These are phyloP conservation scores for Thymus mandschuricus DNA, from an alignment of 257 asterid genomes.

Conservation along the genomic window DNA sequence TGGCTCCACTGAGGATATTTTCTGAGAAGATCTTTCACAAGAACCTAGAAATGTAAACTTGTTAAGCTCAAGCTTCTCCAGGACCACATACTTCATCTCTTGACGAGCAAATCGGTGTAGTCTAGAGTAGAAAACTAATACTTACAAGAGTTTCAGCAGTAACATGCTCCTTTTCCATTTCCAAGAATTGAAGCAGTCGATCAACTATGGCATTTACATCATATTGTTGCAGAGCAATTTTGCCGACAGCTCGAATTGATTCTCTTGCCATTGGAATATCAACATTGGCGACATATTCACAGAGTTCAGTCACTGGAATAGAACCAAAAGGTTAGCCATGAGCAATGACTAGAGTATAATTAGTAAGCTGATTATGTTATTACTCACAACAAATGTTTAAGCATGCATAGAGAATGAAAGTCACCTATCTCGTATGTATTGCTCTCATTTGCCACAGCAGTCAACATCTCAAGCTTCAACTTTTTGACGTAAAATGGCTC, in stretches of 20 bases:
- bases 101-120: conserved; percentile 16
- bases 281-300: conserved; percentile 98
- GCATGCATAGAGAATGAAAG: conserved; percentile 27
- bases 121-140: conserved; percentile 23
- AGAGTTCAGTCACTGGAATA: conserved; percentile 90
- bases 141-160: conserved; percentile 98
- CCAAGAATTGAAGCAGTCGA: conserved; percentile 97
- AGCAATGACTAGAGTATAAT: conserved; percentile 25
- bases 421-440: conserved; percentile 97
- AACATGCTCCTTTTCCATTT: conserved; percentile 98
- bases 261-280: conserved; percentile 99
- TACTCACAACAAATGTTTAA: conserved; percentile 27
- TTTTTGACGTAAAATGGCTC: conserved; percentile 98
- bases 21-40: conserved; percentile 96
- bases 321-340: conserved; percentile 36
- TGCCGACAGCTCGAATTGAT: conserved; percentile 98
- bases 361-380: conserved; percentile 23
- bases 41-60: conserved; percentile 63
- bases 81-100: conserved; percentile 13
- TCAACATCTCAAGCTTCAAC: conserved; percentile 98
- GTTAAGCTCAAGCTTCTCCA: conserved; percentile 25
- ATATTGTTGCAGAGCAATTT: conserved; percentile 96
- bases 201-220: conserved; percentile 99
- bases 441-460: conserved; percentile 98
- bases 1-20: conserved; percentile 99